Evolutionary conservation across 495 filamentous ascomycete species (phyloP).

Genomic region (Parmelia sp.): DNA sequence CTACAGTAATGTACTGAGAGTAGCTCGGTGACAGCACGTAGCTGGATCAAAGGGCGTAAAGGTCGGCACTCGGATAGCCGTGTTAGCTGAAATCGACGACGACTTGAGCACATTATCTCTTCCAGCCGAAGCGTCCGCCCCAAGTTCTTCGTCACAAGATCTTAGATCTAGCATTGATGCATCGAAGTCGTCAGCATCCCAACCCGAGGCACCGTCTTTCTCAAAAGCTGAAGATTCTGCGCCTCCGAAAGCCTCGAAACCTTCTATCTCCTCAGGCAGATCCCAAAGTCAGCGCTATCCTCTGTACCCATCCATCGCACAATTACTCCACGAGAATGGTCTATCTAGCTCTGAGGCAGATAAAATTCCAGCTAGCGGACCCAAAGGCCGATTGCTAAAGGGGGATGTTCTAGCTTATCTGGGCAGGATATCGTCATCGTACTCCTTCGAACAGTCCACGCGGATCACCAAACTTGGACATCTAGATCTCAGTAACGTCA

Average conservation of each 20-base stretch:
- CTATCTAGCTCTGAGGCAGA: conserved; percentile 63
- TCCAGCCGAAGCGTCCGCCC: conserved; percentile 50
- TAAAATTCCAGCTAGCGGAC: conserved; percentile 81
- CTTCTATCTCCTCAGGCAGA: conserved; percentile 38
- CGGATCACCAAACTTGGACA: conserved; percentile 69
- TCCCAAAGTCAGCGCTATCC: conserved; percentile 68
- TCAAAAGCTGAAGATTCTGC: conserved; percentile 30
- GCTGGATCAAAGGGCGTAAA: conserved; percentile 65
- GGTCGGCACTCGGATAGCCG: conserved; percentile 68
- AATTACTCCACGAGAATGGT: conserved; percentile 70
- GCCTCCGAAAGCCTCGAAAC: conserved; percentile 25
- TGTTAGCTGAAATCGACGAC: conserved; percentile 69
- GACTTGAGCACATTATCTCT: conserved; percentile 63
- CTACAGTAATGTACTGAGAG: neutral
- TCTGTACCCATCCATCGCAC: conserved; percentile 77
- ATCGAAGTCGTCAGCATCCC: conserved; percentile 27
- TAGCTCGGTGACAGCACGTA: conserved; percentile 36
- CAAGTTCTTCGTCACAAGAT: conserved; percentile 33
- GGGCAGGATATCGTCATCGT: conserved; percentile 62
- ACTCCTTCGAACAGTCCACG: conserved; percentile 60
- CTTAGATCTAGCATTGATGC: conserved; percentile 22
- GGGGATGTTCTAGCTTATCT: conserved; percentile 91
- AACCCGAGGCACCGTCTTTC: conserved; percentile 29
- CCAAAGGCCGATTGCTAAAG: conserved; percentile 85
- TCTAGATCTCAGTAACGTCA: conserved; percentile 92